Evolutionary conservation across 352 stramenopile species (phyloP), one percentile per base, ranked within the genome.

Genomic region (Phytopythium mirpurense): DNA sequence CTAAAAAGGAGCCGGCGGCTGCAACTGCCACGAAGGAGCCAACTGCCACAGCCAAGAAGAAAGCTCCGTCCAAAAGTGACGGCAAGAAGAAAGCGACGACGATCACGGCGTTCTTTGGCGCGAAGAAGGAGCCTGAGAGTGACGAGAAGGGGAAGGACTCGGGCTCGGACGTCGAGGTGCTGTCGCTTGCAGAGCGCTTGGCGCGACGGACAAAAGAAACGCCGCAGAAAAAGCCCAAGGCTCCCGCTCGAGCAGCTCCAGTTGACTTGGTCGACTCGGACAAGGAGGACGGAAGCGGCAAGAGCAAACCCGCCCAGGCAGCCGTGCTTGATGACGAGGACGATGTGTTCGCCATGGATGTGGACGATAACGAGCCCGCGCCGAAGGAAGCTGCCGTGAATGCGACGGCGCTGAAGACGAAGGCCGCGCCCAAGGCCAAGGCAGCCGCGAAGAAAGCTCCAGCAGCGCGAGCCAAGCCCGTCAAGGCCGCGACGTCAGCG

Each of bases 131-230:
- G 47, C 42, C 62, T 14, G 42, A 51, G 27, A 60, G 62, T 21
- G 42, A 52, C 16, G 51, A 54, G 18, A 63, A 65, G 19, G 57
- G 60, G 29, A 73, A 80, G 42, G 69, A 73, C 42, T 67, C 64
- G 18, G 76, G 83, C 29, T 74, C 82, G 23, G 82, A 93, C 26
- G 45, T 89, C 0, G 81, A 91, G 32, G 75, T 90, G 12, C 63
- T 93, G 19, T 92, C 83, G 3, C 54, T 93, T 16, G 78, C 80
- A 2, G 74, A 95, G 48, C 67, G 83, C 10, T 65, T 93, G 49
- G 75, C 83, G 50, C 59, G 74, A 34, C 72, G 70, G 53, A 63
- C 72, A 0, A 67, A 86, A 40, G 67, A 65, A 27, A 82, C 65
- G 2, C 68, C 73, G 1, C 35, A 64, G 56, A 77, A 74, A 31